Evolutionary conservation across 495 filamentous ascomycete species (phyloP).

Genomic region (Xylaria nigripes): DNA sequence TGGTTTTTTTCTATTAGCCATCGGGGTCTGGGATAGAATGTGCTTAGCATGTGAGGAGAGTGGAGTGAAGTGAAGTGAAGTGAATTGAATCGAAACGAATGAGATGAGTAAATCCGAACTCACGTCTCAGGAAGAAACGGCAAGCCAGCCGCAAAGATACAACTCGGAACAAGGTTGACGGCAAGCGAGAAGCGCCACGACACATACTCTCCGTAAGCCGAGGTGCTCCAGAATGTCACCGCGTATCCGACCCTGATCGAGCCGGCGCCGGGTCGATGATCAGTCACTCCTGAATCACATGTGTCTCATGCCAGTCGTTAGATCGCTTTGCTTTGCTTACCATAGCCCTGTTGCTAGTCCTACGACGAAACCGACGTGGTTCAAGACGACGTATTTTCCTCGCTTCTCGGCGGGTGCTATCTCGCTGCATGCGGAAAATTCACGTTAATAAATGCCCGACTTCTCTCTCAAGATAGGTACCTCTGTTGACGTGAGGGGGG

Average conservation of each 20-base stretch:
- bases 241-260: constrained; percentile 36
- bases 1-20: constrained; percentile 44
- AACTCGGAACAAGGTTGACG: constrained; percentile 36
- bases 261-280: background rate
- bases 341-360: constrained; percentile 47
- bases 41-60: background rate
- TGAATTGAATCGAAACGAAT: background rate
- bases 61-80: background rate
- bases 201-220: constrained; percentile 20
- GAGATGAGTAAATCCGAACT: constrained; percentile 8
- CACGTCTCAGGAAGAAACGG: constrained; percentile 45
- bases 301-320: too few species aligned
- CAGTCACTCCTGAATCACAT: background rate
- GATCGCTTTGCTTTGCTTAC: constrained; percentile 20
- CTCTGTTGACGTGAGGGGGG: too few species aligned
- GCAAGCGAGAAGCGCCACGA: constrained; percentile 43
- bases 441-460: too few species aligned
- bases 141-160: constrained; percentile 36
- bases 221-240: constrained; percentile 34
- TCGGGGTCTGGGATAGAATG: constrained; percentile 25
- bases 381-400: constrained; percentile 48
- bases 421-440: constrained; percentile 30
- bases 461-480: too few species aligned
- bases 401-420: constrained; percentile 44
- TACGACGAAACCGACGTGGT: constrained; percentile 49